These are phyloP conservation scores for Pythium apleroticum DNA, from an alignment of 352 stramenopile species.

Conservation along the genomic window DNA sequence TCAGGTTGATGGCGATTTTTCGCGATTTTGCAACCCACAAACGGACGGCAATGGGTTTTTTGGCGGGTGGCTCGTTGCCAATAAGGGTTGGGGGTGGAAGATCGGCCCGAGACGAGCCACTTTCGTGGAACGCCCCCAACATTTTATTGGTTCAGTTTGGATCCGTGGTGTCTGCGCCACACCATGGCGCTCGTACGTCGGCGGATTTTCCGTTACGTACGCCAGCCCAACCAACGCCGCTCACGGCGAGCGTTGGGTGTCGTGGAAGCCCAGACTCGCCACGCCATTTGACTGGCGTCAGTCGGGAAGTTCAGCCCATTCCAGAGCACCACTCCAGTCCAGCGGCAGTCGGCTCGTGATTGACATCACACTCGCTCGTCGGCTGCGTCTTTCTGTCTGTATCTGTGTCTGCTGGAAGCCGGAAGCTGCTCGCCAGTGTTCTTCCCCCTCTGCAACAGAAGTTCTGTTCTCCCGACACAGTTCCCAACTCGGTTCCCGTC, in stretches of 20 bases:
- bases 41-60: not conserved
- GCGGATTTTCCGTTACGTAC: conserved; percentile 11
- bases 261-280: not conserved
- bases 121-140: conserved; percentile 4
- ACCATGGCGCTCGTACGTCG: not conserved
- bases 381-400: not conserved
- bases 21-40: not conserved
- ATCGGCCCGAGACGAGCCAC: conserved; percentile 21
- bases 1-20: not conserved
- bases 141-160: conserved; percentile 4
- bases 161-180: conserved; percentile 1
- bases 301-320: not conserved
- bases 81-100: conserved; percentile 14
- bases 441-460: not conserved
- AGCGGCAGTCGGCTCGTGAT: not conserved
- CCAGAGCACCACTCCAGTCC: not conserved
- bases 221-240: not conserved
- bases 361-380: not conserved
- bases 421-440: conserved; percentile 1
- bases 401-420: conserved; percentile 1
- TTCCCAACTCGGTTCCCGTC: not conserved
- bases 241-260: not conserved
- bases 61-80: not conserved
- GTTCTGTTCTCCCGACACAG: not conserved
- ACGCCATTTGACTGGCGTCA: conserved; percentile 1